These are phyloP conservation scores for Aspergillus saccharolyticus DNA, from an alignment of 495 filamentous ascomycete species.

Conservation along the genomic window DNA sequence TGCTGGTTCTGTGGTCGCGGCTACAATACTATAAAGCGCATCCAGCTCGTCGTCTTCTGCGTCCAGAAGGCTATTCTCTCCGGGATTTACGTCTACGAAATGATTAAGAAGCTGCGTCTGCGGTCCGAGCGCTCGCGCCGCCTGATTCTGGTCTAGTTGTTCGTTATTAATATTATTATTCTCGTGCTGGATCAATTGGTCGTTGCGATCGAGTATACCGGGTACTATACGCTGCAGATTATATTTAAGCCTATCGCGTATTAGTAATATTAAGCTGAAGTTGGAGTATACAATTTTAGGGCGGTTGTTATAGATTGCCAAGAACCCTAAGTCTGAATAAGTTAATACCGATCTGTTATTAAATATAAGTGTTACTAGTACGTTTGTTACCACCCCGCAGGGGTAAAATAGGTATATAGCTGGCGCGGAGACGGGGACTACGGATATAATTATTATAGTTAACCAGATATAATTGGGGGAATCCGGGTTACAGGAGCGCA, in stretches of 20 bases:
- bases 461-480: neutral
- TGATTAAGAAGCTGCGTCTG: conserved; percentile 38
- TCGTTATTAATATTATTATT: conserved; percentile 46
- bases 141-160: conserved; percentile 39
- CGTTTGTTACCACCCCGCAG: neutral
- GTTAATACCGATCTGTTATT: neutral
- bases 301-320: conserved; percentile 34
- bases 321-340: conserved; percentile 8
- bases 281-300: conserved; percentile 51
- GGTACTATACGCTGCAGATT: conserved; percentile 43
- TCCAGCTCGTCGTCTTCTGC: conserved; percentile 50
- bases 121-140: conserved; percentile 21
- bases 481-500: neutral
- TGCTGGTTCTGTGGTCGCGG: conserved; percentile 45
- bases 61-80: conserved; percentile 55
- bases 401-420: neutral
- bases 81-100: conserved; percentile 51
- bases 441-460: neutral
- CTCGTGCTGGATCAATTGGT: conserved; percentile 45
- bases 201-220: conserved; percentile 43
- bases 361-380: neutral
- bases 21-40: conserved; percentile 48
- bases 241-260: conserved; percentile 48
- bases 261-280: conserved; percentile 50
- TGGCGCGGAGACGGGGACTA: no score